Base-by-base conservation (phyloP, 169 alveolate genomes). In the Pseudocohnilembus persalinus region DNA sequence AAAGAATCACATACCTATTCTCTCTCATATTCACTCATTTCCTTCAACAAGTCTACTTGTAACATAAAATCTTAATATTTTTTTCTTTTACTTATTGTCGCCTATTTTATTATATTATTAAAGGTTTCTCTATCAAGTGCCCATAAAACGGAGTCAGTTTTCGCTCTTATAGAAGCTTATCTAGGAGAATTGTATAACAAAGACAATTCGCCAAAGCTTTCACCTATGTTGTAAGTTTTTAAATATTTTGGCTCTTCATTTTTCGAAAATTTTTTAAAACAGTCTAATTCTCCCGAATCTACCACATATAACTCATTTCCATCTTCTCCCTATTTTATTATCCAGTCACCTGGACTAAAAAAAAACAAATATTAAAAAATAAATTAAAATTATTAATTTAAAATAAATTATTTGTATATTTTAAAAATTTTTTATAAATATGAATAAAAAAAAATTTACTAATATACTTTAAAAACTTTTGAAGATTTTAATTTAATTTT, bases 21-120 rank as follows among this genome's bases (percentile, higher is more conserved):
- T 86, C 98, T 93, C 90, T 98, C 99, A 92, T 98, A 98, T 1
- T 96, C 92, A 88, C 97, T 99, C 95, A 98, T 95, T 25, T 95
- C 95, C 82, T 93, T 84, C 73, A 98, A 90, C 28, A 98, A 87
- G 76, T 96, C 98, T 27, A 98, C 98, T 35, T 92, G 93, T 73
- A 75, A 89, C 33, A 93, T 82, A 72, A 93, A 90, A 34, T 90
- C 90, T 83, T 92, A 95, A 85, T 92, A 87, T 80, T 90, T 87
- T 82, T 91, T 94, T 79, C 97, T 84, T 78, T 94, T 91, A 81
- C 84, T 90, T 76, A 83, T 82, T 30, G 95, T 92, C 0, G 95
- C 92, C 27, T 90, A 92, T 87, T 92, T 92, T 1, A 94, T 95
- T 15, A 94, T 94, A 49, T 94, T 88, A 81, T 92, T 94, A 84